These are phyloP conservation scores for Globisporangium orthogonon DNA, from an alignment of 352 stramenopile genomes.

Conservation along the genomic window DNA sequence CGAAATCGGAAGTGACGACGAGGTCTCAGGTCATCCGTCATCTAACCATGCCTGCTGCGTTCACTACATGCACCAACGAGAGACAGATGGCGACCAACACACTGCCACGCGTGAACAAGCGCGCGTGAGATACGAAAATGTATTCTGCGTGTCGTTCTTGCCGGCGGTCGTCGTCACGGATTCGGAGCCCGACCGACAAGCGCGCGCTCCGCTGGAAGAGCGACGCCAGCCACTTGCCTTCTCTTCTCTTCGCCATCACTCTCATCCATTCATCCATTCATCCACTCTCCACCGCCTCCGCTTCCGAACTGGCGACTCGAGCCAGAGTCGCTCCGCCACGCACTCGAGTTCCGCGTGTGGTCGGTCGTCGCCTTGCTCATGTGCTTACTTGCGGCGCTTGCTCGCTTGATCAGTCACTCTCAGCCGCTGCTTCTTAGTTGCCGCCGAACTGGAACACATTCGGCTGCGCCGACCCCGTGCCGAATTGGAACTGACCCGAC, in stretches of 20 bases:
- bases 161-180: constrained; percentile 1
- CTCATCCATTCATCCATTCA: constrained; percentile 7
- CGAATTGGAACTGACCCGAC: constrained; percentile 81
- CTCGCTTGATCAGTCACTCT: background rate
- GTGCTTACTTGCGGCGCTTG: constrained; percentile 1
- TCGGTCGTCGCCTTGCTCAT: constrained; percentile 8
- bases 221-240: background rate
- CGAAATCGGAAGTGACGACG: background rate
- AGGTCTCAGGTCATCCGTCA: background rate
- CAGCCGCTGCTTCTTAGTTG: constrained; percentile 28
- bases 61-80: no score
- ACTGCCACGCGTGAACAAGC: background rate
- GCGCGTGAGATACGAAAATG: constrained; percentile 1
- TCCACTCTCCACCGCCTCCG: constrained; percentile 12
- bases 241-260: constrained; percentile 1
- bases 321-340: background rate
- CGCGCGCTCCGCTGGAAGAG: background rate
- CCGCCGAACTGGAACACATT: constrained; percentile 80
- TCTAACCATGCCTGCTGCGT: no score
- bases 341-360: background rate
- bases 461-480: constrained; percentile 46
- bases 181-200: background rate
- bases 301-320: background rate
- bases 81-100: background rate
- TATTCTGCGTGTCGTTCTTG: constrained; percentile 3